Evolutionary conservation across 495 filamentous ascomycete genomes (phyloP), one percentile per base, ranked within the genome.

Genomic region (Daldinia grandis): DNA sequence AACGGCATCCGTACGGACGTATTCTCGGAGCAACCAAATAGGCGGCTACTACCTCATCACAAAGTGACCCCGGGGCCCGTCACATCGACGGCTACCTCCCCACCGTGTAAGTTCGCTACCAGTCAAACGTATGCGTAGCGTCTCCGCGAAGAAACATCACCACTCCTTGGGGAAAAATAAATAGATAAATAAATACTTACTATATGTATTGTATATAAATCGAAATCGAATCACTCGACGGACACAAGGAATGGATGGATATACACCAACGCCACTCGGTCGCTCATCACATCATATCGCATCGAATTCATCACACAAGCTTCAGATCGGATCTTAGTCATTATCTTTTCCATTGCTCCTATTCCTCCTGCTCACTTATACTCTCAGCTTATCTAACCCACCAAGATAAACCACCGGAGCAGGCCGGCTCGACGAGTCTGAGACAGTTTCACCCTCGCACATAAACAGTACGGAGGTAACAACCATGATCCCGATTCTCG

Each of bases 401-500:
- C 42, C 42, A 14, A 47, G 19, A 4, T 24, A 24, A 24, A 47
- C 19, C 19, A 21, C 19, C 9, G 2, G 12, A 9, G 19, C 21
- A 47, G 42, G 19, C 9, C 17, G 10, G n/a, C 38, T 40, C 6
- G 38, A 40, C 15, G 38, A 40, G 38, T 40, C n/a, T 19, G 42
- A 24, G 33, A 38, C 28, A 51, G 59, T 25, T 28, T 47, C 38
- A 27, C 50, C 61, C 61, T 55, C 37, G 37, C 25, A 44, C 51
- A 42, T 33, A 30, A 54, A 12, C 8, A 37, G 24, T 24, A 37
- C n/a, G 14, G 14, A 24, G 54, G 30, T 37, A 35, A 37, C 19
- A 57, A 24, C 17, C n/a, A n/a, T n/a, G 19, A 44, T 24, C 27
- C 54, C 66, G 27, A 24, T 35, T 58, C 33, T 50, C 58, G 51